Evolutionary conservation across 257 asterid species (phyloP).

Genomic region (Gardenia jasminoides): DNA sequence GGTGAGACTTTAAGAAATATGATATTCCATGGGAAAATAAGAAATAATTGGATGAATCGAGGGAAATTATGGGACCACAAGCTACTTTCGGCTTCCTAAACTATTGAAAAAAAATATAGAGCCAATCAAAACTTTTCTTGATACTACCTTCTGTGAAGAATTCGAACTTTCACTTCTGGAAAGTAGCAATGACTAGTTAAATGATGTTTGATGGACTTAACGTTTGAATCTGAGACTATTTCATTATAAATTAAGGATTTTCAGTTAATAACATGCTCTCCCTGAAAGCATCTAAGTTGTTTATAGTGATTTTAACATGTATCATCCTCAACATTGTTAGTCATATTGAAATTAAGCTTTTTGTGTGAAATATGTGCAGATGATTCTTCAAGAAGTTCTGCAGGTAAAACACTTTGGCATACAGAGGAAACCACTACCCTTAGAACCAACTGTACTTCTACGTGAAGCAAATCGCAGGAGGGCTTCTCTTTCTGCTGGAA

Average conservation of each 20-base stretch:
- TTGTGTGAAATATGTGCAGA: constrained; percentile 37
- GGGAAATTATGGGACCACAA: neutral
- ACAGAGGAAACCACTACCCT: constrained; percentile 94
- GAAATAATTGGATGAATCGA: neutral
- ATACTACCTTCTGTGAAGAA: too few species aligned
- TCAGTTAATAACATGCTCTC: too few species aligned
- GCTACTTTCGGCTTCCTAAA: neutral
- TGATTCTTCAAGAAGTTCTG: constrained; percentile 83
- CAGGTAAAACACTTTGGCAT: constrained; percentile 80
- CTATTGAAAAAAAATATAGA: too few species aligned
- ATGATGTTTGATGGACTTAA: neutral
- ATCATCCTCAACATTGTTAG: neutral
- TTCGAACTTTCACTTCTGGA: too few species aligned
- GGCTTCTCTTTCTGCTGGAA: constrained; percentile 98
- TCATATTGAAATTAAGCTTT: neutral
- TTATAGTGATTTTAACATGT: neutral
- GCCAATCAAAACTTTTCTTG: too few species aligned
- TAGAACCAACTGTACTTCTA: constrained; percentile 93
- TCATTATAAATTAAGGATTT: neutral
- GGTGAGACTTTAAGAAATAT: neutral
- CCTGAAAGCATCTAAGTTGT: neutral
- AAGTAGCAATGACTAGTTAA: too few species aligned
- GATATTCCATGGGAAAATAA: neutral
- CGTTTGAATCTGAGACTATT: neutral
- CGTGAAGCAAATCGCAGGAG: constrained; percentile 98